Conservation (phyloP, 306 rosid genomes). For the Lagenaria siceraria region DNA sequence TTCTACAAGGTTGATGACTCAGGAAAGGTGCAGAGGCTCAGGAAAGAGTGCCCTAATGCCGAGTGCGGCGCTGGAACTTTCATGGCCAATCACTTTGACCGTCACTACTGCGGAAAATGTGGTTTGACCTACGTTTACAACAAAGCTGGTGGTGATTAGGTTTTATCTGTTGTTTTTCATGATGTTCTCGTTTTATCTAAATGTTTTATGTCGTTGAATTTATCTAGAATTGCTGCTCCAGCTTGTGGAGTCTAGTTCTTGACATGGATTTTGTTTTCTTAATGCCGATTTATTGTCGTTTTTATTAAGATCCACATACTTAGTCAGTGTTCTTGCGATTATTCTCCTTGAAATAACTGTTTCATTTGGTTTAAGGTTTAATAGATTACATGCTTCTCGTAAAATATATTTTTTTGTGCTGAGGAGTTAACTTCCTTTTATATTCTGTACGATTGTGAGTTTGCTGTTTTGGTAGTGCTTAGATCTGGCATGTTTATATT, state of each 20-base stretch:
- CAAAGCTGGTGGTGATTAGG: constrained; percentile 64
- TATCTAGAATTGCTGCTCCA: not conserved
- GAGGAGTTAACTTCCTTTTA: not conserved
- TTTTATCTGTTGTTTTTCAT: not conserved
- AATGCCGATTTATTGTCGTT: not conserved
- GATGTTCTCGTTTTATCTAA: not conserved
- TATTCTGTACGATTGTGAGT: not conserved
- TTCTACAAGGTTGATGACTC: constrained; percentile 85
- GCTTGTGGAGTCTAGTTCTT: not conserved
- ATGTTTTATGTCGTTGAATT: not conserved
- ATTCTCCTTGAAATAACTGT: not conserved
- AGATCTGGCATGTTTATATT: not conserved
- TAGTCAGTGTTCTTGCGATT: not conserved
- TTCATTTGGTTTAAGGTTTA: not conserved
- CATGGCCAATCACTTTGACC: constrained; percentile 88
- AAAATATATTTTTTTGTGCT: not conserved
- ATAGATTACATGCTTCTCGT: not conserved
- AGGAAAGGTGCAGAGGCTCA: constrained; percentile 73
- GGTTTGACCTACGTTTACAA: constrained; percentile 78
- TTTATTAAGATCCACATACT: not conserved
- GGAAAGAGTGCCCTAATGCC: constrained; percentile 86
- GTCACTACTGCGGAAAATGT: constrained; percentile 94
- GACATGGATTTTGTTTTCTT: constrained; percentile 7
- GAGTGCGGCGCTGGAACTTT: constrained; percentile 93
- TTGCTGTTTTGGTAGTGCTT: not conserved